These are phyloP conservation scores for Dendrobium catenatum DNA, from an alignment of 106 monocot genomes.

Conservation along the genomic window DNA sequence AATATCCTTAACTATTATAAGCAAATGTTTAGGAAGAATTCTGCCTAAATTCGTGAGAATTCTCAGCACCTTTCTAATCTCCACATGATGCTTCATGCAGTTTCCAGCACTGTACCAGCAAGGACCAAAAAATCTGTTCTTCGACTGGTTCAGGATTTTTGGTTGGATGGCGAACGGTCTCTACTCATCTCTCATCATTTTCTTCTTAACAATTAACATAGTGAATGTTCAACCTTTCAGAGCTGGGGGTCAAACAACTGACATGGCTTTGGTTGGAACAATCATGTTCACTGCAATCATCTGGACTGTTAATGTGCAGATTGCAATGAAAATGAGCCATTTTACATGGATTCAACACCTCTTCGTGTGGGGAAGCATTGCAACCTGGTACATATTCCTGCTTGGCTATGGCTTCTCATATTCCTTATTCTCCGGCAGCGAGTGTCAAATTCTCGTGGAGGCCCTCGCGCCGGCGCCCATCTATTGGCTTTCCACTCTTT, in stretches of 20 bases:
- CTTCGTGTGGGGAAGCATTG: constrained; percentile 66
- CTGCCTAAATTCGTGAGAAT: neutral
- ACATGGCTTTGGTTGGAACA: constrained; percentile 55
- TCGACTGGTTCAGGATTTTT: constrained; percentile 65
- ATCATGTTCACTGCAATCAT: constrained; percentile 76
- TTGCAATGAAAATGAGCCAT: constrained; percentile 66
- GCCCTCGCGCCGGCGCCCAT: constrained; percentile 42
- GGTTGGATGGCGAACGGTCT: constrained; percentile 69
- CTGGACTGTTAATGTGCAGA: constrained; percentile 68
- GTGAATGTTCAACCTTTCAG: constrained; percentile 41
- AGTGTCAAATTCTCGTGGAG: constrained; percentile 39
- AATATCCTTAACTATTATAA: neutral
- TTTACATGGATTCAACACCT: constrained; percentile 74
- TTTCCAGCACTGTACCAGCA: constrained; percentile 81
- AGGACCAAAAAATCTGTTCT: constrained; percentile 69
- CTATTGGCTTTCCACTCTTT: constrained; percentile 37
- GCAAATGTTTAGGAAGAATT: neutral
- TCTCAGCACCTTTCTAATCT: neutral
- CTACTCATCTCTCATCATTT: constrained; percentile 50
- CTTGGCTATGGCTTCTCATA: constrained; percentile 38
- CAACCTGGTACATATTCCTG: constrained; percentile 60
- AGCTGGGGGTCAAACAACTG: constrained; percentile 35
- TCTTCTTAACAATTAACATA: constrained; percentile 52
- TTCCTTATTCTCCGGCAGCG: constrained; percentile 27
- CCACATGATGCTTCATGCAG: constrained; percentile 17